These are phyloP conservation scores for Zangia roseola DNA, from an alignment of 768 basidiomycete genomes.

Conservation along the genomic window DNA sequence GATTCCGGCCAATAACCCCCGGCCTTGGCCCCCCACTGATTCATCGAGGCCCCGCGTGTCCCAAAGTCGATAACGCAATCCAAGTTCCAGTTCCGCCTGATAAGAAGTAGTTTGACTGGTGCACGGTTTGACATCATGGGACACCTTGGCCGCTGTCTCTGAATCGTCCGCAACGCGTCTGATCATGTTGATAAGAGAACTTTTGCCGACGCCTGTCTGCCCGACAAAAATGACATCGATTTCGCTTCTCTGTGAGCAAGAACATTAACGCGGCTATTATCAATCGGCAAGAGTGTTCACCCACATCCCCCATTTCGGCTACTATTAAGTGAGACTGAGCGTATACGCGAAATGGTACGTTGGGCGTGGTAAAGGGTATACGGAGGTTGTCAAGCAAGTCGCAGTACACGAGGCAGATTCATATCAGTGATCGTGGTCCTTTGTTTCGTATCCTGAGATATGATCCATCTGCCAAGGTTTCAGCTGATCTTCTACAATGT, in stretches of 20 bases:
- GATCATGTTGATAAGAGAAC: conserved; percentile 27
- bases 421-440: conserved; percentile 22
- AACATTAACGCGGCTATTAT: conserved; percentile 4
- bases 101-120: conserved; percentile 13
- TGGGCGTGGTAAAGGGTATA: conserved; percentile 6
- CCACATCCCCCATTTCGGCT: conserved; percentile 17
- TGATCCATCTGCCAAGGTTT: too few species aligned
- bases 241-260: conserved; percentile 7
- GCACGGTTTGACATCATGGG: conserved; percentile 18
- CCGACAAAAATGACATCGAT: conserved; percentile 24
- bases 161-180: conserved; percentile 5
- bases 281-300: background rate
- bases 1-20: conserved; percentile 5
- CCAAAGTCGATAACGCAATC: conserved; percentile 19
- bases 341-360: background rate
- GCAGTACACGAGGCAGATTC: conserved; percentile 25
- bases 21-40: conserved; percentile 20
- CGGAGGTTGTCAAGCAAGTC: background rate
- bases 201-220: conserved; percentile 27
- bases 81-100: background rate
- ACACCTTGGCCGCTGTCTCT: conserved; percentile 12
- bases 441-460: too few species aligned
- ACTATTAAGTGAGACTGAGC: background rate
- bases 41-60: conserved; percentile 28
- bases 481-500: too few species aligned